A percentile compares a stretch with the other conserved stretches of the same genome.
These are phyloP conservation scores for Dillenia suffruticosa DNA, from an alignment of 164 flowering plant species.

Conservation along the genomic window DNA sequence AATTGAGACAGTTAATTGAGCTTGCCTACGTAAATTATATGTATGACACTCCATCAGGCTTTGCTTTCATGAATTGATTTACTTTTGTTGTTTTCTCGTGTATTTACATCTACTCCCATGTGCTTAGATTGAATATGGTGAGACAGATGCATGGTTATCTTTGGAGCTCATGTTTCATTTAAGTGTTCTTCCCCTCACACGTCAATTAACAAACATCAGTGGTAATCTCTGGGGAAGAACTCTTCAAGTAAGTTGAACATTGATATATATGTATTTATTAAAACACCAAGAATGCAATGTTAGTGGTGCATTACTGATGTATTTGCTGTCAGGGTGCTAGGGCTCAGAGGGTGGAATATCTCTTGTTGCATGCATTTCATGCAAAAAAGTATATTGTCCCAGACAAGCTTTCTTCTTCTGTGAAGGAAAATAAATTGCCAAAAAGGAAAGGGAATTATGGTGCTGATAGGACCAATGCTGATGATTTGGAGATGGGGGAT, in stretches of 20 bases:
- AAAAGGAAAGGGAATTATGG: slow-evolving; percentile 51
- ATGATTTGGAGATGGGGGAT: slow-evolving; percentile 38
- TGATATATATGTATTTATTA: background rate
- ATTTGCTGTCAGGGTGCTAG: slow-evolving; percentile 80
- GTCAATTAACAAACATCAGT: slow-evolving; percentile 92
- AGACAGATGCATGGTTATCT: slow-evolving; percentile 98
- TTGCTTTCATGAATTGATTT: too few species aligned
- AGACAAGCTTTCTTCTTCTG: slow-evolving; percentile 61
- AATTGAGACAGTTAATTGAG: too few species aligned
- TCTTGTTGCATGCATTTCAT: slow-evolving; percentile 91
- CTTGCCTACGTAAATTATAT: too few species aligned
- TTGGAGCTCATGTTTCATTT: slow-evolving; percentile 97
- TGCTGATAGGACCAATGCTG: slow-evolving; percentile 36
- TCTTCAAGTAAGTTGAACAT: slow-evolving; percentile 64
- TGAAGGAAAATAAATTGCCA: slow-evolving; percentile 44
- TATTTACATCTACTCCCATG: background rate
- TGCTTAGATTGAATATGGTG: slow-evolving; percentile 80
- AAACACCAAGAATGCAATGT: background rate
- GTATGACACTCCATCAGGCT: too few species aligned
- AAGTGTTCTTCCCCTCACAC: slow-evolving; percentile 94
- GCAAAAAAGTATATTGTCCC: slow-evolving; percentile 90
- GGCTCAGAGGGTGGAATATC: slow-evolving; percentile 97
- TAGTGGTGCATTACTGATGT: background rate
- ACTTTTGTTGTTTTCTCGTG: too few species aligned
- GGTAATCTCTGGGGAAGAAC: slow-evolving; percentile 99